Percentiles rank a stretch among this genome's conserved stretches.
Conservation (phyloP, 768 basidiomycete genomes). For the Suillus decipiens region DNA sequence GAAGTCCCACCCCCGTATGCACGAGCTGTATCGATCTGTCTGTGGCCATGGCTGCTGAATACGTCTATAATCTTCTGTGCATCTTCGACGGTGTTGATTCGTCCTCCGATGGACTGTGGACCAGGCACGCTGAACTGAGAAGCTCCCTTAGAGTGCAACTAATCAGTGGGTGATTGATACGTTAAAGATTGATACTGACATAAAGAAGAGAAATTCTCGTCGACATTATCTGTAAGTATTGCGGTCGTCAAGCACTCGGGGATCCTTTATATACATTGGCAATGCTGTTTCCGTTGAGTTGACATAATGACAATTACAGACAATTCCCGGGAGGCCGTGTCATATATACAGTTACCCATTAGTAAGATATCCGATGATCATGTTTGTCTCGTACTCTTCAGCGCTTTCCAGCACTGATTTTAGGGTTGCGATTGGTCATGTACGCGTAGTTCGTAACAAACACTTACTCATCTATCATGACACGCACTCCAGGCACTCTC, state of each 20-base stretch:
- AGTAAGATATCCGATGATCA: too few species aligned
- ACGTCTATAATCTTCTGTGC: conserved; percentile 25
- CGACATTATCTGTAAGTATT: conserved; percentile 1
- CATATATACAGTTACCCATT: too few species aligned
- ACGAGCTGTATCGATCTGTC: conserved; percentile 16
- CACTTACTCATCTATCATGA: too few species aligned
- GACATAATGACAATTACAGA: background rate
- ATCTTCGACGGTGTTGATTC: conserved; percentile 16
- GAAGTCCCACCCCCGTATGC: conserved; percentile 18
- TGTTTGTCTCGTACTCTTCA: too few species aligned
- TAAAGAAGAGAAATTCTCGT: conserved; percentile 1
- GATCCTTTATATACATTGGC: background rate
- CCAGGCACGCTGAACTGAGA: conserved; percentile 18
- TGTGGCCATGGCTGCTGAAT: conserved; percentile 16
- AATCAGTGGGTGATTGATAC: background rate
- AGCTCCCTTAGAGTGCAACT: conserved; percentile 15
- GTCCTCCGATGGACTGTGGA: conserved; percentile 9
- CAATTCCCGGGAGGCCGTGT: background rate
- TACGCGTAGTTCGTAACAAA: too few species aligned
- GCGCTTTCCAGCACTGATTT: too few species aligned
- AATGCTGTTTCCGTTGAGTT: background rate
- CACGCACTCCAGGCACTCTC: too few species aligned
- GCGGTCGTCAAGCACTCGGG: background rate
- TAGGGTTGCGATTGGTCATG: too few species aligned
- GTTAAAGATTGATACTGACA: background rate